Conservation (phyloP, 371 early-diverging fungal genomes). For the Haplosporangium sp. region DNA sequence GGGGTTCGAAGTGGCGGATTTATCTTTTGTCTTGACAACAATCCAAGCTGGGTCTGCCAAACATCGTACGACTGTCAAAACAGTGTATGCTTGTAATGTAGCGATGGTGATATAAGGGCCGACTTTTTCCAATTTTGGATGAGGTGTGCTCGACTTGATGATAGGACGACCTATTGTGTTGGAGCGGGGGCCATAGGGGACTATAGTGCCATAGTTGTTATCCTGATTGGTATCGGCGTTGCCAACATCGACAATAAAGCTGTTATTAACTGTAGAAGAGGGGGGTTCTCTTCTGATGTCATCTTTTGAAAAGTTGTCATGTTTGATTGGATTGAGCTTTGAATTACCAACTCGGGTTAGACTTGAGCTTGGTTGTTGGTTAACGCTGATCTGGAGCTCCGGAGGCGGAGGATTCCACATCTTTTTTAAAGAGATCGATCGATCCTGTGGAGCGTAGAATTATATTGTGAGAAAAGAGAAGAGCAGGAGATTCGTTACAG, state of each 20-base stretch:
- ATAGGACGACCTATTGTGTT: constrained; percentile 9
- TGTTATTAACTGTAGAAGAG: background rate
- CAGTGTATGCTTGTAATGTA: constrained; percentile 46
- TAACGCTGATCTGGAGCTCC: constrained; percentile 11
- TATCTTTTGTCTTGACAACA: constrained; percentile 9
- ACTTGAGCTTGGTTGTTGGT: background rate
- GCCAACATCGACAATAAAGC: background rate
- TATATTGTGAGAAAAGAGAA: background rate
- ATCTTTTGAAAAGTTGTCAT: background rate
- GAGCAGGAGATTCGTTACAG: background rate
- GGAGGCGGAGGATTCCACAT: constrained; percentile 36
- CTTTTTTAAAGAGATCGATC: background rate
- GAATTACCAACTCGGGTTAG: background rate
- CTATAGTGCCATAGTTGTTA: background rate
- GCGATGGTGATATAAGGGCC: constrained; percentile 37
- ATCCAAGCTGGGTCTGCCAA: constrained; percentile 49
- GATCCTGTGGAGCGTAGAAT: background rate
- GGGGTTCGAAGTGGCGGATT: background rate
- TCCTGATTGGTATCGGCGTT: background rate
- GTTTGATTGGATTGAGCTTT: background rate
- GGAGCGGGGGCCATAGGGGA: background rate
- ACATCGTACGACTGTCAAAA: constrained; percentile 40
- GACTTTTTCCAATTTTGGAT: constrained; percentile 30
- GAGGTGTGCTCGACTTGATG: constrained; percentile 6
- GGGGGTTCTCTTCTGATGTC: background rate